These are phyloP conservation scores for Colletotrichum acutatum DNA, from an alignment of 2,329 filamentous ascomycete genomes.

Conservation along the genomic window DNA sequence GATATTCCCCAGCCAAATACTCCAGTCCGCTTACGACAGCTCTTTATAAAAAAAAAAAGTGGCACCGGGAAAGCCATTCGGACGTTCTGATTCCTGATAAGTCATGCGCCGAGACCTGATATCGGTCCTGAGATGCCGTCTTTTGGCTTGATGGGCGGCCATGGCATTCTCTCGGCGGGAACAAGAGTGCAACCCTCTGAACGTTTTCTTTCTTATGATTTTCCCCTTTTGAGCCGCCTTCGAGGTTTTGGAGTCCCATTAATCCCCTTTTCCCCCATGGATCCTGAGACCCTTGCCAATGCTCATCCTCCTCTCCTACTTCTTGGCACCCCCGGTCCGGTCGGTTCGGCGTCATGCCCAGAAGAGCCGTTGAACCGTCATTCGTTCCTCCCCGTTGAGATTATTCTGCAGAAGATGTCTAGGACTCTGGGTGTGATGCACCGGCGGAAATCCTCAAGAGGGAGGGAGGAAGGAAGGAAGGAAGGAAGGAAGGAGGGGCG, in stretches of 20 bases:
- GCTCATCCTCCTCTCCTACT: background rate
- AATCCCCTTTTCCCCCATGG: background rate
- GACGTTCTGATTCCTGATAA: background rate
- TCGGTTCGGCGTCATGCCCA: background rate
- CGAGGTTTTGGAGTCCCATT: too few relatives aligned
- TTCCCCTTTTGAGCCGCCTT: background rate
- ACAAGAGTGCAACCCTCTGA: background rate
- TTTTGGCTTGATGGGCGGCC: background rate
- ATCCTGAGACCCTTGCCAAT: background rate
- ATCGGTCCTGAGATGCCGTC: slow-evolving; percentile 24
- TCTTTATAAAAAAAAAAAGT: slow-evolving; percentile 18
- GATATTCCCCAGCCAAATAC: background rate
- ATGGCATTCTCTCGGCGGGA: slow-evolving; percentile 24
- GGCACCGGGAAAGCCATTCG: background rate
- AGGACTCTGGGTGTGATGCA: background rate
- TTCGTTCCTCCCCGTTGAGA: slow-evolving; percentile 7
- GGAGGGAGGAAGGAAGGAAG: slow-evolving; percentile 8
- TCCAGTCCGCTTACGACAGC: slow-evolving; percentile 26
- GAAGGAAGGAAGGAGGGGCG: background rate
- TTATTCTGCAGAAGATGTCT: slow-evolving; percentile 8
- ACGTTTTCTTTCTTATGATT: background rate
- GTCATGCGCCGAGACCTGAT: slow-evolving; percentile 31
- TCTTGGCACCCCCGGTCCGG: background rate
- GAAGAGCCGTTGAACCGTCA: background rate
- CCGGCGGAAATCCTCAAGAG: slow-evolving; percentile 14